Conservation (phyloP, 2,329 filamentous ascomycete species). For the Xylaria arbuscula region DNA sequence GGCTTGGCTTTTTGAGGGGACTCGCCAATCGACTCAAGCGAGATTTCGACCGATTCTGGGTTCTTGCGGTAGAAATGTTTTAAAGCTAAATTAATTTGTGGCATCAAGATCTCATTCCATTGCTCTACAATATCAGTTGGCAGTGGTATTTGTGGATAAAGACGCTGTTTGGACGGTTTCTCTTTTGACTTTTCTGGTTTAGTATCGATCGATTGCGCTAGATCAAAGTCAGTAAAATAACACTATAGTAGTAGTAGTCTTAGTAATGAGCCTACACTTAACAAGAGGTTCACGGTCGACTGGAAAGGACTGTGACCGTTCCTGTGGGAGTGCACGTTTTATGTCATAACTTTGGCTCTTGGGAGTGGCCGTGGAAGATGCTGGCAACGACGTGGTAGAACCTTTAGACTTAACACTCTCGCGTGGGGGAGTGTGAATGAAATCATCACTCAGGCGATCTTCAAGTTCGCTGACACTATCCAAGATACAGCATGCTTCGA, state of each 20-base stretch:
- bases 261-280: constrained; percentile 34
- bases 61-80: constrained; percentile 78
- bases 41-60: constrained; percentile 81
- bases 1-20: constrained; percentile 73
- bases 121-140: constrained; percentile 72
- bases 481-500: constrained; percentile 71
- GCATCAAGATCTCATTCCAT: constrained; percentile 78
- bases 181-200: constrained; percentile 40
- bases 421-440: constrained; percentile 38
- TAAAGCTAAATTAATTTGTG: constrained; percentile 77
- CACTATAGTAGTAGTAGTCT: constrained; percentile 21
- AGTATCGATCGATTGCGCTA: constrained; percentile 35
- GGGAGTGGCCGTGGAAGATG: constrained; percentile 32
- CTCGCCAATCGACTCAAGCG: constrained; percentile 78
- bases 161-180: constrained; percentile 59
- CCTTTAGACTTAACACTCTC: constrained; percentile 21
- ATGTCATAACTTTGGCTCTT: constrained; percentile 24
- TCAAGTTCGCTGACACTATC: constrained; percentile 69
- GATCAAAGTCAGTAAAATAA: constrained; percentile 32
- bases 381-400: constrained; percentile 33
- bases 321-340: constrained; percentile 31
- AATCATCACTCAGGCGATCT: constrained; percentile 62
- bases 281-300: constrained; percentile 26
- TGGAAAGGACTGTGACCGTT: constrained; percentile 24
- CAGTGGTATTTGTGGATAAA: constrained; percentile 69